Evolutionary conservation across 805 yeast species (phyloP), one percentile per base, ranked within the genome.

Genomic region (Metschnikowia corniflorae): DNA sequence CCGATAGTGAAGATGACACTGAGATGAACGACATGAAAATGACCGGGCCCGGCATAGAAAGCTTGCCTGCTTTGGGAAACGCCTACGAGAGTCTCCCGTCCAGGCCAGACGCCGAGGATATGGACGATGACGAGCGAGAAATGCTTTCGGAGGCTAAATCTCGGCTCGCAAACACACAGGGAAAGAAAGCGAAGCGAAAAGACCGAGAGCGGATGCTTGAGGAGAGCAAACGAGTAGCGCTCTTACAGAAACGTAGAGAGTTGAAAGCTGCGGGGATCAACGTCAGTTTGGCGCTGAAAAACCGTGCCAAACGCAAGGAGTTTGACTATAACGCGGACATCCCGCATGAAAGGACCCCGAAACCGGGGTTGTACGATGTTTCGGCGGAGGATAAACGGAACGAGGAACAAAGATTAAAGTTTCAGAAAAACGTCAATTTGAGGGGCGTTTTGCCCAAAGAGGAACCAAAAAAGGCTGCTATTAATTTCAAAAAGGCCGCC

Each of bases 91-190:
- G 85, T 16, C 75, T 75, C 41, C 86, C 86, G 2, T 91, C 96
- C 0, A 70, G 76, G 42, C 95, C 95, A 0, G 95, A 87, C 61
- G 77, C 78, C 2, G 80, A 75, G 10, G 85, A 80, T 18, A 65
- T 87, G 70, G 89, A 81, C 40, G 96, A 87, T 28, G 96, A 86
- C 41, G 96, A 91, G 51, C 65, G 75, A 39, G 97, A 91, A 57
- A 87, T 89, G 96, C 60, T 89, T 6, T 78, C 86, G n/a, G 98
- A 93, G 55, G 98, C 98, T 1, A 74, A 82, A 31, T 95, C 96
- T 2, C 74, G 98, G 49, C 65, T 91, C 45, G 86, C 95, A 9
- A 89, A 87, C 51, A 88, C 97, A 0, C 87, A 84, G 57, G 98
- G 97, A 42, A 88, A 89, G 49, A 91, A 91, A 59, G 96, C 97